Conservation (phyloP, 2,329 filamentous ascomycete species). For the Pestalotiopsis sp. region DNA sequence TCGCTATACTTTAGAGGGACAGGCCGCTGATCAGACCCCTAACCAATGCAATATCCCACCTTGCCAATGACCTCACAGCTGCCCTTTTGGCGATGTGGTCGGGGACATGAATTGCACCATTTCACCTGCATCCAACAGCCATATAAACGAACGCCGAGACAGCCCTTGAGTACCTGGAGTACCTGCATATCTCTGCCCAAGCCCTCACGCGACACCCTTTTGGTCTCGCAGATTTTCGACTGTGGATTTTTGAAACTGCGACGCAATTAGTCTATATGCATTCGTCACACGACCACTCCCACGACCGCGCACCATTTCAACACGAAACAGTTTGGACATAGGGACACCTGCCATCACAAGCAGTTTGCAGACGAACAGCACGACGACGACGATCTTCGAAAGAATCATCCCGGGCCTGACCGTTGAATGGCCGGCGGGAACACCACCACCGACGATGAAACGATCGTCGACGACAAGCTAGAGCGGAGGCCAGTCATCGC, state of each 20-base stretch:
- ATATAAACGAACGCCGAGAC: neutral
- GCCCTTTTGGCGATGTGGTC: neutral
- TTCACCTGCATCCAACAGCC: neutral
- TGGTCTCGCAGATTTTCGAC: neutral
- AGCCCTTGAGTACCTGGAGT: neutral
- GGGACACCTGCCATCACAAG: neutral
- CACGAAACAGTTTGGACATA: neutral
- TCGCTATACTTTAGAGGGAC: constrained; percentile 5
- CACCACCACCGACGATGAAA: constrained; percentile 11
- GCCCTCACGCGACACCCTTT: neutral
- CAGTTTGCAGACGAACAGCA: neutral
- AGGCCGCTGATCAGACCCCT: constrained; percentile 4
- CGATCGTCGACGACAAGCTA: constrained; percentile 4
- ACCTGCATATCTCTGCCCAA: neutral
- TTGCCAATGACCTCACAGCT: constrained; percentile 12
- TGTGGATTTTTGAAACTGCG: neutral
- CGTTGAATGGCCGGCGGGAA: constrained; percentile 13
- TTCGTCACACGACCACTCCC: neutral
- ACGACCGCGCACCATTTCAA: neutral
- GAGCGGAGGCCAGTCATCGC: constrained; percentile 22
- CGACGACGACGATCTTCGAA: constrained; percentile 2
- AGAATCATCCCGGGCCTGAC: constrained; percentile 3
- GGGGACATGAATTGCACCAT: constrained; percentile 3
- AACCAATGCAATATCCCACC: constrained; percentile 7
- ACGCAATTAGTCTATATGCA: neutral